These are phyloP conservation scores for Alternaria gansuensis DNA, from an alignment of 2,329 filamentous ascomycete genomes.

Conservation along the genomic window DNA sequence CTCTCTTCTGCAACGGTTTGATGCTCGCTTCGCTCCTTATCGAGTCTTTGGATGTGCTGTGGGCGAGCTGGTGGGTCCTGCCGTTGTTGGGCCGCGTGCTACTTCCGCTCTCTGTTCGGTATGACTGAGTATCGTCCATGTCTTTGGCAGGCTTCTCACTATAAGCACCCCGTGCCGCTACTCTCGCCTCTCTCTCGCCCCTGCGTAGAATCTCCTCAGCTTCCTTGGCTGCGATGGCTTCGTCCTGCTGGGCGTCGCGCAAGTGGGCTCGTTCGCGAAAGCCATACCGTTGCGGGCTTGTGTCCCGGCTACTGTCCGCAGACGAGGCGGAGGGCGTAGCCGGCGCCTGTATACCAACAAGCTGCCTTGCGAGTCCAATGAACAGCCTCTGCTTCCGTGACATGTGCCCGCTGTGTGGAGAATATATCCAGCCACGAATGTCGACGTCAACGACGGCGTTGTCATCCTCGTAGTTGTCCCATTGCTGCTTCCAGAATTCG, in stretches of 20 bases:
- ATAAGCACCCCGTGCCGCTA: slow-evolving; percentile 75
- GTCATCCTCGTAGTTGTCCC: slow-evolving; percentile 81
- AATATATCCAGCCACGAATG: slow-evolving; percentile 94
- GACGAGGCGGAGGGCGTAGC: slow-evolving; percentile 48
- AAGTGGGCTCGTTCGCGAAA: slow-evolving; percentile 54
- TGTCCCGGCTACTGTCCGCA: slow-evolving; percentile 56
- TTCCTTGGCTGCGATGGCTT: slow-evolving; percentile 75
- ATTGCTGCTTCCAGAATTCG: slow-evolving; percentile 80
- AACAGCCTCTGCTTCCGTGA: slow-evolving; percentile 86
- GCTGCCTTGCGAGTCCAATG: slow-evolving; percentile 82
- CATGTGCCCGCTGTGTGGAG: slow-evolving; percentile 83
- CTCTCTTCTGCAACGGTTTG: slow-evolving; percentile 57
- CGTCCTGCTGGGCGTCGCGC: slow-evolving; percentile 64
- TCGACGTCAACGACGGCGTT: slow-evolving; percentile 92
- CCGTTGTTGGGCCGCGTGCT: slow-evolving; percentile 35
- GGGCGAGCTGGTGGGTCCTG: slow-evolving; percentile 34
- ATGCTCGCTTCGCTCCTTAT: slow-evolving; percentile 42
- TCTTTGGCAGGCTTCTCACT: slow-evolving; percentile 69
- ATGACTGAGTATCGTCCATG: slow-evolving; percentile 54
- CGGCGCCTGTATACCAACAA: slow-evolving; percentile 85
- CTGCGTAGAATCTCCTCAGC: slow-evolving; percentile 78
- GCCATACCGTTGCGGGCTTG: slow-evolving; percentile 53
- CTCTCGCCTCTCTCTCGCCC: slow-evolving; percentile 75
- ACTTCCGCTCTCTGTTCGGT: slow-evolving; percentile 49
- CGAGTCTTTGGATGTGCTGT: slow-evolving; percentile 40